phyloP scores from a whole-genome alignment of 2,329 filamentous ascomycete species.

The Paraconiothyrium sp. region DNA sequence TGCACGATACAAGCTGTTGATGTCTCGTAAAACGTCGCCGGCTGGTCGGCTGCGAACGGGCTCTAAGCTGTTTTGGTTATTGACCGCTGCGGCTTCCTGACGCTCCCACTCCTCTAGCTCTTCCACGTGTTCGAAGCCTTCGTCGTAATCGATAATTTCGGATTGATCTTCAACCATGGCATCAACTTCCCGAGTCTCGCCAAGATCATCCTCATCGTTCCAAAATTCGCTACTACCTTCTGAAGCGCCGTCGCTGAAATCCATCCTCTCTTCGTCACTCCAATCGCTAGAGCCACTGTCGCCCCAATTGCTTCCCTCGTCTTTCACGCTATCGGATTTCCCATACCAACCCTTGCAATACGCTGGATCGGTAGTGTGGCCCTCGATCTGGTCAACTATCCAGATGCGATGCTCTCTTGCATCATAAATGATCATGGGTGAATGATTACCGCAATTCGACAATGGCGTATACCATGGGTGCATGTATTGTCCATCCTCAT shows the following conservation, averaged over 20 bases:
- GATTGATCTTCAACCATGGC: conserved; percentile 3
- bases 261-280: neutral
- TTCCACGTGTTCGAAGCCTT: conserved; percentile 22
- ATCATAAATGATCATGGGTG: conserved; percentile 38
- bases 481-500: conserved; percentile 34
- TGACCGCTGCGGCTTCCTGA: conserved; percentile 12
- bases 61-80: conserved; percentile 24
- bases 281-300: conserved; percentile 4
- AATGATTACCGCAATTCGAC: conserved; percentile 35
- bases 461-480: conserved; percentile 43
- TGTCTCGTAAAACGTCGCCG: conserved; percentile 26
- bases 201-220: neutral
- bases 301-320: conserved; percentile 11
- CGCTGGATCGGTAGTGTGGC: conserved; percentile 4
- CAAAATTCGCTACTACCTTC: conserved; percentile 11
- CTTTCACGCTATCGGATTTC: neutral
- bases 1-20: conserved; percentile 20
- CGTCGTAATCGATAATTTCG: conserved; percentile 6
- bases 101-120: conserved; percentile 16
- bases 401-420: conserved; percentile 35
- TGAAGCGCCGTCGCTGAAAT: neutral
- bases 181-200: neutral
- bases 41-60: conserved; percentile 23
- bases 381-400: conserved; percentile 15
- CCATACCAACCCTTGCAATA: conserved; percentile 6